Conservation (phyloP, 2,329 filamentous ascomycete species). For the Fusarium sp. region DNA sequence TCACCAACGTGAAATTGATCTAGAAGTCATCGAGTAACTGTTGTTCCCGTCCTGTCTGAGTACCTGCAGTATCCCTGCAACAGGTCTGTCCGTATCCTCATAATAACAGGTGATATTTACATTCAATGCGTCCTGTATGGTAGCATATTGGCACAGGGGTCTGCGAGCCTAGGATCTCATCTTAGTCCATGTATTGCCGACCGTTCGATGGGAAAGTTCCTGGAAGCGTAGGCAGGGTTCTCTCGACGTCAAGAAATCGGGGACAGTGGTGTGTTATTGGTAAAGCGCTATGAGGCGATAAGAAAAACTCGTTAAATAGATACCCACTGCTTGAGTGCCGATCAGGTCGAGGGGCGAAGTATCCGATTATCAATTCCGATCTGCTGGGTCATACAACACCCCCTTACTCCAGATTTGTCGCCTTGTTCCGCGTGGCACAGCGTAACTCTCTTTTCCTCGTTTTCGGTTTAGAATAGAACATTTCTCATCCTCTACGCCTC, state of each 20-base stretch:
- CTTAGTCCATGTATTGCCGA: conserved; percentile 23
- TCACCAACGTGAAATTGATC: conserved; percentile 24
- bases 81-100: conserved; percentile 19
- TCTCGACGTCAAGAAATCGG: conserved; percentile 23
- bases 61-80: conserved; percentile 23
- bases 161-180: conserved; percentile 24
- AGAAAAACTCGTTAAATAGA: conserved; percentile 21
- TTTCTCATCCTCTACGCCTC: conserved; percentile 13
- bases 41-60: conserved; percentile 1
- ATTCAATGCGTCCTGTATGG: conserved; percentile 35
- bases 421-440: conserved; percentile 17
- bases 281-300: conserved; percentile 3
- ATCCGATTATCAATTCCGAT: conserved; percentile 38
- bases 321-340: conserved; percentile 22
- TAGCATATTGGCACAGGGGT: conserved; percentile 19
- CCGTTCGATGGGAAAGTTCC: conserved; percentile 1
- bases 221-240: conserved; percentile 28
- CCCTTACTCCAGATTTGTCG: conserved; percentile 18
- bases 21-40: conserved; percentile 14
- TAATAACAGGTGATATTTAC: conserved; percentile 43
- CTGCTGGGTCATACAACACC: conserved; percentile 20
- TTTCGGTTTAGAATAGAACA: conserved; percentile 32
- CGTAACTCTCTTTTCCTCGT: conserved; percentile 32
- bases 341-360: conserved; percentile 27
- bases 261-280: conserved; percentile 23